These are phyloP conservation scores for Gliomastix tumulicola DNA, from an alignment of 2,329 filamentous ascomycete genomes.

Conservation along the genomic window DNA sequence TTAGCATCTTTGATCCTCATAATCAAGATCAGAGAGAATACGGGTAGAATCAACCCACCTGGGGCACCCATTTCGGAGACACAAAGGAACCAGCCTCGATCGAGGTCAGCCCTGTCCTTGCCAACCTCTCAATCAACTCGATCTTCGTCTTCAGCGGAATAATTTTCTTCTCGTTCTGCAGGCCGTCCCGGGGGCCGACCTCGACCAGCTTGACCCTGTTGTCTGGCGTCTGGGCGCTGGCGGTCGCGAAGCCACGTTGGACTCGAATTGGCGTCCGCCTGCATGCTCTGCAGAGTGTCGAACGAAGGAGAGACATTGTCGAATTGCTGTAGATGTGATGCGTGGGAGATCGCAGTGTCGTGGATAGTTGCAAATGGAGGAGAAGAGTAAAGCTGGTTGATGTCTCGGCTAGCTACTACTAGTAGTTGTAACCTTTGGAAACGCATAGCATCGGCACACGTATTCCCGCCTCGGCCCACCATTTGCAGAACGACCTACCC, in stretches of 20 bases:
- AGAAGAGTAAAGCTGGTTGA: too few species aligned
- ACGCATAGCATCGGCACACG: too few species aligned
- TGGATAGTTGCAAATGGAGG: too few species aligned
- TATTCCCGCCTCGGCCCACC: too few species aligned
- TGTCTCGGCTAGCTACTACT: too few species aligned
- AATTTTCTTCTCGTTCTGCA: constrained; percentile 74
- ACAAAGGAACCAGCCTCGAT: constrained; percentile 84
- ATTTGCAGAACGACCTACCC: too few species aligned
- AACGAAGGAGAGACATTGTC: constrained; percentile 27
- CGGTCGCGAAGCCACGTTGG: constrained; percentile 31
- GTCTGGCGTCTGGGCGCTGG: constrained; percentile 23
- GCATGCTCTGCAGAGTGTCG: constrained; percentile 30
- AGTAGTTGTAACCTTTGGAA: too few species aligned
- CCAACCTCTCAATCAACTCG: constrained; percentile 64
- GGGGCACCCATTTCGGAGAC: constrained; percentile 77
- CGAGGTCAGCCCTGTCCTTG: constrained; percentile 59
- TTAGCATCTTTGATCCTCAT: constrained; percentile 6
- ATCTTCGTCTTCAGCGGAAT: constrained; percentile 70
- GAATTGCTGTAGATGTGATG: too few species aligned
- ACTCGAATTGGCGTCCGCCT: constrained; percentile 17
- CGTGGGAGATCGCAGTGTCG: constrained; percentile 11
- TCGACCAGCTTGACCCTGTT: constrained; percentile 62
- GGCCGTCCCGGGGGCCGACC: constrained; percentile 78
- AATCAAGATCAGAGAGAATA: neutral
- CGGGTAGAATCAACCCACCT: constrained; percentile 38